These are phyloP conservation scores for Rhodocollybia butyracea DNA, from an alignment of 768 basidiomycete genomes.

Conservation along the genomic window DNA sequence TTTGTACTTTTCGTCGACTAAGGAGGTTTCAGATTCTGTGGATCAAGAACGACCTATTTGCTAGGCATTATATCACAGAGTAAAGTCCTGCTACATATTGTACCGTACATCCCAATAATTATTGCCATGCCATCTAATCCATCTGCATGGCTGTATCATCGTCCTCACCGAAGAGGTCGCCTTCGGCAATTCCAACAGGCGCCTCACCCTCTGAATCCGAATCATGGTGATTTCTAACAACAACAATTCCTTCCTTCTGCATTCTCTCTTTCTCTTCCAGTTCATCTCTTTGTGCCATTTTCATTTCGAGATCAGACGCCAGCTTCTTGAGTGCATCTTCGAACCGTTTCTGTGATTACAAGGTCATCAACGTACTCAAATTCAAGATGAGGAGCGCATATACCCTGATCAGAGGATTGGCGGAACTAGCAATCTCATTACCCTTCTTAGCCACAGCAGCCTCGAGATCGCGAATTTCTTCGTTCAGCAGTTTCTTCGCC, in stretches of 20 bases:
- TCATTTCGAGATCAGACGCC: conserved; percentile 82
- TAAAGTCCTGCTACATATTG: too few relatives aligned
- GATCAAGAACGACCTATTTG: conserved; percentile 48
- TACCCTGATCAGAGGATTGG: conserved; percentile 86
- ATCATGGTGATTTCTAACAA: conserved; percentile 26
- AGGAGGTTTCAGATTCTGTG: conserved; percentile 33
- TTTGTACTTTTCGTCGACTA: background rate
- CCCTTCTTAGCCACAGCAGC: conserved; percentile 85
- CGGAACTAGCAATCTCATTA: conserved; percentile 76
- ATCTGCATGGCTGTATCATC: background rate
- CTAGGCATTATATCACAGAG: conserved; percentile 40
- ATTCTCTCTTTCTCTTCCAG: conserved; percentile 71
- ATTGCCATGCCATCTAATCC: conserved; percentile 7
- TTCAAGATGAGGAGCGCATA: conserved; percentile 8
- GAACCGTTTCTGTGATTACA: conserved; percentile 70
- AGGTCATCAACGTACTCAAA: background rate
- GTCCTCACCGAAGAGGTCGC: background rate
- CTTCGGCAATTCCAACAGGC: background rate
- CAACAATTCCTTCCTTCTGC: conserved; percentile 61
- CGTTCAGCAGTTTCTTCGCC: conserved; percentile 75
- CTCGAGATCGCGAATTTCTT: conserved; percentile 88
- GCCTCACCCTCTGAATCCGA: conserved; percentile 12
- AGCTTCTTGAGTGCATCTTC: conserved; percentile 91
- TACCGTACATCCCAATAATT: too few relatives aligned
- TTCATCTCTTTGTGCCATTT: conserved; percentile 74